Conservation (phyloP, 306 rosid genomes). For the Quillaja saponaria region DNA sequence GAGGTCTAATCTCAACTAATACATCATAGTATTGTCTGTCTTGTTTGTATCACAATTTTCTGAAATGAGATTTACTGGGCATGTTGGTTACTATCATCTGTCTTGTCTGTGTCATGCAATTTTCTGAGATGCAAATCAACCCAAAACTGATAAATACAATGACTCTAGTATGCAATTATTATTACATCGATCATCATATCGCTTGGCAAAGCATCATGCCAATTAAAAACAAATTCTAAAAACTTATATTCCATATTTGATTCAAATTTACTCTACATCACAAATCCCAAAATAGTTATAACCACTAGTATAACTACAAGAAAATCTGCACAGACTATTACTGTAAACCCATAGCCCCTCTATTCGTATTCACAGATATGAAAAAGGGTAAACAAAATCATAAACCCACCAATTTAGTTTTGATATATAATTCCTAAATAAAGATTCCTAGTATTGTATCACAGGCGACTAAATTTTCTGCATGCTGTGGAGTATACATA, state of each 20-base stretch:
- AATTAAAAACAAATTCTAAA: conserved; percentile 1
- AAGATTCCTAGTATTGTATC: conserved; percentile 37
- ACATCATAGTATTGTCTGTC: too few species aligned
- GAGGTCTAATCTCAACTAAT: too few species aligned
- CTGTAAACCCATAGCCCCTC: conserved; percentile 59
- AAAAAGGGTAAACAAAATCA: conserved; percentile 48
- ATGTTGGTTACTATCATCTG: too few species aligned
- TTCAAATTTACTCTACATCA: conserved; percentile 28
- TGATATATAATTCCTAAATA: conserved; percentile 38
- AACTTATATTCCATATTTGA: conserved; percentile 20
- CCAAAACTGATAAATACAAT: not conserved
- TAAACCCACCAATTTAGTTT: conserved; percentile 32
- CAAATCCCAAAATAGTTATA: conserved; percentile 28
- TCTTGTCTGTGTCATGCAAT: too few species aligned
- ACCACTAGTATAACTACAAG: conserved; percentile 38
- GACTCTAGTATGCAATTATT: too few species aligned
- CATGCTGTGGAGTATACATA: conserved; percentile 28
- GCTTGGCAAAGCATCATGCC: not conserved
- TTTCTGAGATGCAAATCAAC: too few species aligned
- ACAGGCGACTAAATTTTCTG: conserved; percentile 21
- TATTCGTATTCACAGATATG: conserved; percentile 46
- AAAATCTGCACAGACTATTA: conserved; percentile 53
- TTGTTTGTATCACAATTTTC: too few species aligned
- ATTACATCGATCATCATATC: not conserved
- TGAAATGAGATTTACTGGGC: too few species aligned